These are phyloP conservation scores for Basidiobolus meristosporus DNA, from an alignment of 371 early-diverging fungal species.

Conservation along the genomic window DNA sequence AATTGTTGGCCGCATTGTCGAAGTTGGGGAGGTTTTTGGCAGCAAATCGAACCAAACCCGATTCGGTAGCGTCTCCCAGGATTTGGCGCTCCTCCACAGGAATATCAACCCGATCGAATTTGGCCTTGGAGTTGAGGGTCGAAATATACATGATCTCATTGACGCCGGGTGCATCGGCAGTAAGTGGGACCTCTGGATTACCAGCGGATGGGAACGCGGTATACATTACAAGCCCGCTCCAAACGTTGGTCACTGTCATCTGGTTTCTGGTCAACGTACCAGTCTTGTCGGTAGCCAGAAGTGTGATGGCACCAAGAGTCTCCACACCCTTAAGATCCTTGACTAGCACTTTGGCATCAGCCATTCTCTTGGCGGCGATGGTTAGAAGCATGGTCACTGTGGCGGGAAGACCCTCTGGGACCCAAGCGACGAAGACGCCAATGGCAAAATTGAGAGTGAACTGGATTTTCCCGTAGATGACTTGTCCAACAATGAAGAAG, in stretches of 20 bases:
- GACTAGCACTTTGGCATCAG: slow-evolving; percentile 68
- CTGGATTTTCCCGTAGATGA: slow-evolving; percentile 27
- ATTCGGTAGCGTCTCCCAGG: slow-evolving; percentile 84
- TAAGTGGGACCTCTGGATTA: slow-evolving; percentile 15
- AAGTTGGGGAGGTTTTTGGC: slow-evolving; percentile 32
- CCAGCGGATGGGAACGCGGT: slow-evolving; percentile 28
- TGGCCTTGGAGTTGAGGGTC: slow-evolving; percentile 59
- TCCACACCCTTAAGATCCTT: slow-evolving; percentile 91
- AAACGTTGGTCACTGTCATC: slow-evolving; percentile 82
- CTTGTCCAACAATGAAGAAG: slow-evolving; percentile 61
- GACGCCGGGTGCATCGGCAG: slow-evolving; percentile 29
- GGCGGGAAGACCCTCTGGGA: slow-evolving; percentile 79
- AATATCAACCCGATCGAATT: slow-evolving; percentile 72
- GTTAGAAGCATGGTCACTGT: slow-evolving; percentile 80
- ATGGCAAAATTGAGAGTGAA: slow-evolving; percentile 75
- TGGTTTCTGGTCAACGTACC: slow-evolving; percentile 90
- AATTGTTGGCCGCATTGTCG: slow-evolving; percentile 33
- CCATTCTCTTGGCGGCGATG: slow-evolving; percentile 89
- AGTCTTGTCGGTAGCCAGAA: slow-evolving; percentile 89
- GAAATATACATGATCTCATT: slow-evolving; percentile 48
- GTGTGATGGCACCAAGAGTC: slow-evolving; percentile 85
- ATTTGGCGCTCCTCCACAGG: slow-evolving; percentile 55
- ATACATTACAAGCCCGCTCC: slow-evolving; percentile 49
- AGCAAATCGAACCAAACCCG: slow-evolving; percentile 71
- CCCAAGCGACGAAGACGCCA: slow-evolving; percentile 72